These are phyloP conservation scores for Diaporthe amygdali DNA, from an alignment of 2,329 filamentous ascomycete genomes.

Conservation along the genomic window DNA sequence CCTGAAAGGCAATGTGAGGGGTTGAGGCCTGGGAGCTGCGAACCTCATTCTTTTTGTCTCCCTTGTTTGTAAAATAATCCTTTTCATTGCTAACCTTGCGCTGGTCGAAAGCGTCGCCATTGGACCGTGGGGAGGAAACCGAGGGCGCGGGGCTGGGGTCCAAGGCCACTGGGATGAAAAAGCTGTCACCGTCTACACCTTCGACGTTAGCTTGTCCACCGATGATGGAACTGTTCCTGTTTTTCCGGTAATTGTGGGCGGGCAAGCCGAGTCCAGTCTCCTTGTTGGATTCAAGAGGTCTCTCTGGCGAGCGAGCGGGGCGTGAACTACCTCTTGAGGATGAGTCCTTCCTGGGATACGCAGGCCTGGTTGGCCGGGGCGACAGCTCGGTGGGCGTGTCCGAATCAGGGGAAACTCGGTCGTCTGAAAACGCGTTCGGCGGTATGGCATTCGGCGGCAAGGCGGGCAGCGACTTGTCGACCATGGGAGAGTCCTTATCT, in stretches of 20 bases:
- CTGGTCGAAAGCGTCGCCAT: constrained; percentile 53
- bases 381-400: constrained; percentile 75
- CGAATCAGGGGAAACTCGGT: constrained; percentile 64
- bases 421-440: constrained; percentile 65
- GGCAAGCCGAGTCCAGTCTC: constrained; percentile 73
- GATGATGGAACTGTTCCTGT: constrained; percentile 74
- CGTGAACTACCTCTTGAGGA: constrained; percentile 61
- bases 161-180: constrained; percentile 77
- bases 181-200: constrained; percentile 66
- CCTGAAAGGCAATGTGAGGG: constrained; percentile 91
- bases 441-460: constrained; percentile 78
- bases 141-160: constrained; percentile 69
- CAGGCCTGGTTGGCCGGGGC: constrained; percentile 58
- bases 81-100: constrained; percentile 54
- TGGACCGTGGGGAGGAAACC: constrained; percentile 56
- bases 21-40: constrained; percentile 59
- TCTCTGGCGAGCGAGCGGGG: constrained; percentile 60
- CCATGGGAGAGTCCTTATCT: constrained; percentile 71
- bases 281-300: constrained; percentile 46
- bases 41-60: constrained; percentile 50
- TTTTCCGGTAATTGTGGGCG: constrained; percentile 77
- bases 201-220: constrained; percentile 41
- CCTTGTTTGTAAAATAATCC: constrained; percentile 64
- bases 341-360: constrained; percentile 57
- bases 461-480: constrained; percentile 92